A percentile compares a stretch with the other conserved stretches of the same genome.
Conservation (phyloP, 352 stramenopile species). For the Phytophthora kernoviae region DNA sequence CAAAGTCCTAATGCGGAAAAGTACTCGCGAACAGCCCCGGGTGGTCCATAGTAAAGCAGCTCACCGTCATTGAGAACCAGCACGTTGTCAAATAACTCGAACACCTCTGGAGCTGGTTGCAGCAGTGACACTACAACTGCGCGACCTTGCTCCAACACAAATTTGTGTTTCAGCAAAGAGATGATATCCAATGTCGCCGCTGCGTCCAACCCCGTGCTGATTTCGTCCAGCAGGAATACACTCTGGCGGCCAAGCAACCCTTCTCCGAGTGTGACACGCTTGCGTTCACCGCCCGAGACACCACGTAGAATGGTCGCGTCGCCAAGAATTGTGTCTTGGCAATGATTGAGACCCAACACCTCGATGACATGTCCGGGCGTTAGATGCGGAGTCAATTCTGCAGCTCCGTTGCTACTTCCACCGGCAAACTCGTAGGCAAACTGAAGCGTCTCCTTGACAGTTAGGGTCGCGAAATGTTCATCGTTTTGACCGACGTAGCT, state of each 20-base stretch:
- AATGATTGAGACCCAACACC: constrained; percentile 38
- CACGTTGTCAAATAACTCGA: constrained; percentile 76
- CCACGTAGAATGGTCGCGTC: constrained; percentile 43
- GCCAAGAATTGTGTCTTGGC: constrained; percentile 49
- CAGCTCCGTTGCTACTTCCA: not conserved
- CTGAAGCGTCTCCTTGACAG: constrained; percentile 89
- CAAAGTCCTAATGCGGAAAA: constrained; percentile 45
- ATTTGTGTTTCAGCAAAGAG: constrained; percentile 55
- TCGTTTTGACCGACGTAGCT: constrained; percentile 56
- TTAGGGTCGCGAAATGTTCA: constrained; percentile 83
- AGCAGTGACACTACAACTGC: constrained; percentile 52
- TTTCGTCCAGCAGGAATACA: constrained; percentile 66
- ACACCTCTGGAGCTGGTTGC: constrained; percentile 28
- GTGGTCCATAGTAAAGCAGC: constrained; percentile 74
- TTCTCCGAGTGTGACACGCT: constrained; percentile 84
- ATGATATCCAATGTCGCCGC: constrained; percentile 68
- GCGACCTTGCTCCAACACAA: constrained; percentile 32
- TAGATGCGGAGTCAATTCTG: not conserved
- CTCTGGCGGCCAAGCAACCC: constrained; percentile 77
- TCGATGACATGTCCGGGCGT: constrained; percentile 20
- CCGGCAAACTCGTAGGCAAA: constrained; percentile 87
- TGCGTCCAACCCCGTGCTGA: constrained; percentile 37
- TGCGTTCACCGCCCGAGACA: constrained; percentile 87
- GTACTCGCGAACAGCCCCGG: constrained; percentile 33
- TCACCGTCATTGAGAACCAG: constrained; percentile 79